Evolutionary conservation across 352 stramenopile species (phyloP), one percentile per base, ranked within the genome.

Genomic region (Hyaloperonospora arabidopsidis): DNA sequence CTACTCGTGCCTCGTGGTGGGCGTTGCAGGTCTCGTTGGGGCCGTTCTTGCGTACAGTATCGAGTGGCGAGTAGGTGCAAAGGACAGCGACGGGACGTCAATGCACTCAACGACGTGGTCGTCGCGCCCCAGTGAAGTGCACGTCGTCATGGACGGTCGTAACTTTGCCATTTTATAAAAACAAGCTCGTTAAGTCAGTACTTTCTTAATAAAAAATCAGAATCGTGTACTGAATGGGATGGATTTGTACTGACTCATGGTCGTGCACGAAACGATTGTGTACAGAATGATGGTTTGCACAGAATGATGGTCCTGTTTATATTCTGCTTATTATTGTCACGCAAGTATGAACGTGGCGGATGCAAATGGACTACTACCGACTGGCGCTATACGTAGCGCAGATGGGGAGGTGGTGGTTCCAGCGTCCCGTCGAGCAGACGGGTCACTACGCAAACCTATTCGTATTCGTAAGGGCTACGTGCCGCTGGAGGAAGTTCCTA

Each of bases 391-490:
- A 36, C 72, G 71, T 40, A 83, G 68, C 8, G 65, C 65, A 35
- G 65, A 87, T 22, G 83, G 83, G 6, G 50, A 79, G 1, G 78
- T 89, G 15, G 66, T 89, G 43, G 75, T 93, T 41, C 79, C 80
- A 12, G 68, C 69, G 48, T 86, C 69, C 19, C 59, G 53, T 19
- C 76, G 83, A 19, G 72, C 84, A 2, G 79, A 94, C 62, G 84
- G 84, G 1, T 87, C 81, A 0, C 69, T 79, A 49, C 79, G 84
- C 45, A 91, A 91, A 57, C 48, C 79, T 22, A 87, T 94, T 46
- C 79, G 80, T 52, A 86, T 94, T 56, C 84, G 84, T 28, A 59
- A 85, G 61, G 81, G 81, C 49, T 91, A 89, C 58, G 66, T 90
- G 40, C 79, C 79, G 43, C 81, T 89, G 62, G 84, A 94, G 49